Evolutionary conservation across 2,329 filamentous ascomycete genomes (phyloP), one percentile per base, ranked within the genome.

Genomic region (Fusarium tupiense): DNA sequence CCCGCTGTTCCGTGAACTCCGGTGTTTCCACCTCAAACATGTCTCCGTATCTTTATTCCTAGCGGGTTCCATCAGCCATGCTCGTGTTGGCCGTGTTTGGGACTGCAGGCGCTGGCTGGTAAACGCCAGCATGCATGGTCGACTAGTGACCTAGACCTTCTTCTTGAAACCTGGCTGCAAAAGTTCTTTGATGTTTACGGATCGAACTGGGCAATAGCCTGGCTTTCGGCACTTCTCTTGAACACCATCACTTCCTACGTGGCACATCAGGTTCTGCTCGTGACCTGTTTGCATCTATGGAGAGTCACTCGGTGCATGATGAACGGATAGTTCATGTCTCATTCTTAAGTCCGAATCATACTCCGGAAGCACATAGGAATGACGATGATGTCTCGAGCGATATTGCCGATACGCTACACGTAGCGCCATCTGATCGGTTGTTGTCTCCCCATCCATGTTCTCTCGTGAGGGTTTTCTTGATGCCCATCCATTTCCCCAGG

Each of bases 391-490:
- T 13, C 10, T 50, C 10, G 47, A 17, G 16, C 7, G 0, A n/a
- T 20, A 20, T n/a, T 12, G 5, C 47, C 14, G 47, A 31, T 17
- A 6, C 19, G 43, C 1, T 19, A 26, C 12, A 44, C 16, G 43
- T 24, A 12, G 16, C n/a, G 12, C 11, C 16, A 8, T 19, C 7
- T 5, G 3, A 5, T 12, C 19, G 3, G 4, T 17, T 6, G 2
- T 31, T 11, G 10, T 6, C 2, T 14, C 20, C 46, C 20, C 20
- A 2, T 9, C 20, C 8, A 13, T 4, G 4, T n/a, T 17, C 14
- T 2, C 3, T n/a, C 0, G 6, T 19, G 10, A n/a, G 20, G 26
- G 14, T n/a, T n/a, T 7, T 9, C 14, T 9, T 31, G 20, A 17
- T 50, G 20, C 20, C 20, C 29, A 50, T 13, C 14, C 10, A n/a